phyloP scores from a whole-genome alignment of 306 rosid species.

The Lathyrus sativus region DNA sequence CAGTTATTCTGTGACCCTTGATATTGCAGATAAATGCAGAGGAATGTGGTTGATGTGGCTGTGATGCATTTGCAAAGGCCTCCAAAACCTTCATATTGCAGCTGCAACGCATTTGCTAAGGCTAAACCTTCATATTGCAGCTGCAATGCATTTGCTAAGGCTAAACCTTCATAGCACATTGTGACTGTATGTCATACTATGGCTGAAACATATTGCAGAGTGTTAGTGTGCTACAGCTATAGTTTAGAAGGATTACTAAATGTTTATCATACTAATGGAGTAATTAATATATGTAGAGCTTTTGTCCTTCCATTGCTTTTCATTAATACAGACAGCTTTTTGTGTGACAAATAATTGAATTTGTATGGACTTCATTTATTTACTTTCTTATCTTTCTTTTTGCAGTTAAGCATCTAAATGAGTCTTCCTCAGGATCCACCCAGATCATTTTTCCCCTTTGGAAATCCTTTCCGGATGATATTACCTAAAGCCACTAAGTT shows the following conservation, averaged over 20 bases:
- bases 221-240: neutral
- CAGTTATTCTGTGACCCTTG: neutral
- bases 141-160: neutral
- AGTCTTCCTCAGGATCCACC: conserved; percentile 80
- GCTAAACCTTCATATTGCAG: neutral
- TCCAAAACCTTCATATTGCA: neutral
- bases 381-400: conserved; percentile 8
- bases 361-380: conserved; percentile 30
- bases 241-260: neutral
- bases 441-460: conserved; percentile 76
- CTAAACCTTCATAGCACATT: neutral
- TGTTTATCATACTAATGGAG: neutral
- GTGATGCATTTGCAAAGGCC: neutral
- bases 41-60: neutral
- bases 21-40: neutral
- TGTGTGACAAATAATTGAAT: conserved; percentile 25
- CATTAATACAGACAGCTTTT: conserved; percentile 5
- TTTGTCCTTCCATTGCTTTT: conserved; percentile 2
- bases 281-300: neutral
- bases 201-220: neutral
- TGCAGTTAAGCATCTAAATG: conserved; percentile 57
- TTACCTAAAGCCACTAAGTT: conserved; percentile 58
- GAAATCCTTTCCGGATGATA: conserved; percentile 76
- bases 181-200: neutral
- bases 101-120: too few relatives aligned